Evolutionary conservation across 1,284 basidiomycete species (phyloP), one percentile per base, ranked within the genome.

Genomic region (Ceratobasidium theobromae): DNA sequence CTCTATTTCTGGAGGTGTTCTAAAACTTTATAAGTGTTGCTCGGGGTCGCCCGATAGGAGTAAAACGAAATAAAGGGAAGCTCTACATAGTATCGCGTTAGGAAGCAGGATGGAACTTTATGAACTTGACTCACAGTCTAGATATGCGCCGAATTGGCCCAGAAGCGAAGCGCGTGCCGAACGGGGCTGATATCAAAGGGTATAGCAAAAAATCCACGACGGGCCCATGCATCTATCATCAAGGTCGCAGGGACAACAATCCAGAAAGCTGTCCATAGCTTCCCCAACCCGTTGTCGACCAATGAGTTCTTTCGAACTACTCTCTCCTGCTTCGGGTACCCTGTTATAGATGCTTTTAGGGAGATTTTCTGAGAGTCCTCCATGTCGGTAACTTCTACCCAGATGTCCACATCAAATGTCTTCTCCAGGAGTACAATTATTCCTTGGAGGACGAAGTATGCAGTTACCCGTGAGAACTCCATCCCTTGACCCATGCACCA

Each of bases 401-500:
- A 62, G 35, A 62, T 62, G 21, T 52, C 58, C n/a, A 62, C n/a
- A n/a, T 62, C 58, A 41, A 62, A 27, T 14, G 58, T 49, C 28
- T 53, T 72, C 72, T 88, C 87, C 27, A 84, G 64, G 1, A 81
- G 46, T 11, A 82, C 70, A 0, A 84, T 84, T 0, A 84, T 71
- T 3, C 81, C 85, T 69, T 81, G 84, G 69, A 84, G 73, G 51
- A 86, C 32, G 72, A 88, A 88, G 72, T 82, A 87, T 1, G 81
- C 80, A 2, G 76, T 75, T 12, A 86, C 76, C 4, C 70, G 68
- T 4, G 72, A 66, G 5, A 81, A 78, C 43, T 86, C 81, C 0
- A 76, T 75, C n/a, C 84, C 86, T 5, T 77, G 77, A 1, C 80
- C 82, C 80, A 86, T 82, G 5, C 82, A 84, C 78, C 81, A 86